Evolutionary conservation across 2,329 filamentous ascomycete genomes (phyloP), one percentile per base, ranked within the genome.

Genomic region (Aspergillus phoenicis): DNA sequence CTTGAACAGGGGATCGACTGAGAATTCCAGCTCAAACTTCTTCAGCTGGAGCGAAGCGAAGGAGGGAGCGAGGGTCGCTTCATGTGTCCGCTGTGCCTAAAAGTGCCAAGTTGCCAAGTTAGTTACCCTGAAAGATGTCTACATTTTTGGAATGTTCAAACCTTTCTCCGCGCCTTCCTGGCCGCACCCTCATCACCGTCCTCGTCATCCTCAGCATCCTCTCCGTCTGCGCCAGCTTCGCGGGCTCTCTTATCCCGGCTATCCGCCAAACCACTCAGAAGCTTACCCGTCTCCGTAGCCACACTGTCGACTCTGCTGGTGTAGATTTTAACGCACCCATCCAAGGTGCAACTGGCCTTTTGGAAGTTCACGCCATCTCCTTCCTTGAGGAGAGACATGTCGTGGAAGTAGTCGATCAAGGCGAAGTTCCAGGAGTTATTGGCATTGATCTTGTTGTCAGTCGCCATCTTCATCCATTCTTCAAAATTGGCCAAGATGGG

Each of bases 401-500:
- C 95, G 77, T 99, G 94, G 72, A 99, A 99, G 79, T 99, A 99
- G 77, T 99, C 95, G 74, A 99, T 99, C 17, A 99, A 85, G n/a
- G 95, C 95, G 79, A 99, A 98, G 77, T 98, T 98, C 95, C 95
- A 99, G 30, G 93, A 97, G 77, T 99, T 99, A 62, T 90, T 88
- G 52, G 95, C 94, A 75, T 98, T 99, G 83, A 99, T 99, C 79
- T 95, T 95, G 81, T 99, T 99, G 81, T 99, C 95, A 15, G 95
- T 98, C 2, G 95, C 95, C 93, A 99, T 96, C 84, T 98, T 99
- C 93, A 99, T 98, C 95, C 94, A 98, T 76, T 99, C 95, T 77
- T 99, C 95, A 71, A 98, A 99, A 78, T 99, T 99, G 72, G 95
- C 95, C 58, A 99, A 83, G 69, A 99, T 90, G 1, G 95, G 95